Percentiles rank a stretch among this genome's conserved stretches.
Evolutionary conservation across 1,284 basidiomycete genomes (phyloP).

Genomic region (Trichosporon asahii): DNA sequence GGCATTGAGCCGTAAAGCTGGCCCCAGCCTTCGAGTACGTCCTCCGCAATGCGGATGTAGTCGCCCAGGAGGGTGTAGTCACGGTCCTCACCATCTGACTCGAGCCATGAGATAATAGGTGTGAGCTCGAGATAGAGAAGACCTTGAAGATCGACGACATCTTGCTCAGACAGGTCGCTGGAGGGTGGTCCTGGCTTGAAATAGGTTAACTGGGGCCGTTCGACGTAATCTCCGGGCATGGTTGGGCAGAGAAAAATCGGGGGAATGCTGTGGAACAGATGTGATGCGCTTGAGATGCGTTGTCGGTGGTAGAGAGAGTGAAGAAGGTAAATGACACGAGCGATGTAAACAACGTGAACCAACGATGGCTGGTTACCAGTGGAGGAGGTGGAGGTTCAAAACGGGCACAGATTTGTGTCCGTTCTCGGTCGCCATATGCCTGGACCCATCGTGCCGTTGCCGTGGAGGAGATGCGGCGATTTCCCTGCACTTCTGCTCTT

Average conservation of each 20-base stretch:
- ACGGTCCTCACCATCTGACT: neutral
- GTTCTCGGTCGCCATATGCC: neutral
- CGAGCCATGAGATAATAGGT: neutral
- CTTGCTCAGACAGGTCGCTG: neutral
- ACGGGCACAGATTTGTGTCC: neutral
- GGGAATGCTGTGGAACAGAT: neutral
- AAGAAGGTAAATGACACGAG: neutral
- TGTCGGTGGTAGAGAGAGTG: neutral
- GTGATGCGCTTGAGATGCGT: neutral
- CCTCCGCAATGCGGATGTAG: neutral
- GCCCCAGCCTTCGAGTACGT: neutral
- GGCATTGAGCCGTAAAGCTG: neutral
- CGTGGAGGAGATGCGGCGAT: neutral
- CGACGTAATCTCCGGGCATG: neutral
- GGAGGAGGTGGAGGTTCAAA: too few species aligned
- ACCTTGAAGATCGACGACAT: neutral
- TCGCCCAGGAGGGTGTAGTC: neutral
- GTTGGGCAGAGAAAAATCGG: neutral
- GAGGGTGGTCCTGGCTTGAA: neutral
- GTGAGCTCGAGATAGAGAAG: neutral
- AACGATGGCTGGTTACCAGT: neutral
- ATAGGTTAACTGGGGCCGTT: neutral
- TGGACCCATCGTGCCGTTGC: neutral
- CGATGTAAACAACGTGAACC: neutral
- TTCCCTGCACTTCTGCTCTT: neutral